Conservation (phyloP, 768 basidiomycete genomes). For the Rhizopogon vinicolor region DNA sequence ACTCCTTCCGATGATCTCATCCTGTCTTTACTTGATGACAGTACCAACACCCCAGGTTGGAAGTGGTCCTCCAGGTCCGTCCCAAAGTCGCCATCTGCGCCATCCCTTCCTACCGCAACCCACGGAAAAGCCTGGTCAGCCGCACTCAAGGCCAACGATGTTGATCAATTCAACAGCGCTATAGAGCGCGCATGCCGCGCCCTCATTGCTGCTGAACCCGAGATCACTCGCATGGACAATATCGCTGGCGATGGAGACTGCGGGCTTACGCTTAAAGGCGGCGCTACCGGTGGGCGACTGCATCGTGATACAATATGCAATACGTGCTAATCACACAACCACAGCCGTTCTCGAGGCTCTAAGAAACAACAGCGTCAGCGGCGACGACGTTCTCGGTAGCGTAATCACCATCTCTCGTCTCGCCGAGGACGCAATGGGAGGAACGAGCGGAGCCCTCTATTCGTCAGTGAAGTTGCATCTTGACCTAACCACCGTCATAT, state of each 20-base stretch:
- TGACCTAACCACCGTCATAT: not conserved
- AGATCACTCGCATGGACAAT: slow-evolving; percentile 88
- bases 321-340: slow-evolving; percentile 4
- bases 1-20: slow-evolving; percentile 39
- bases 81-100: slow-evolving; percentile 24
- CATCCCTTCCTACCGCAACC: slow-evolving; percentile 8
- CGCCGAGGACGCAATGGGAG: slow-evolving; percentile 85
- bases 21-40: slow-evolving; percentile 67
- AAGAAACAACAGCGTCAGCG: slow-evolving; percentile 49
- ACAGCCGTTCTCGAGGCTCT: slow-evolving; percentile 61
- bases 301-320: not conserved
- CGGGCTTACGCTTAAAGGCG: slow-evolving; percentile 65
- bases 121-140: slow-evolving; percentile 2
- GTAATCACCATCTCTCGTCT: slow-evolving; percentile 67
- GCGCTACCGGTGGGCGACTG: slow-evolving; percentile 54
- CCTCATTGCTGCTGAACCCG: slow-evolving; percentile 75
- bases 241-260: slow-evolving; percentile 91
- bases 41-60: slow-evolving; percentile 76
- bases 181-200: slow-evolving; percentile 59
- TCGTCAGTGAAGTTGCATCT: slow-evolving; percentile 50
- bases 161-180: slow-evolving; percentile 45
- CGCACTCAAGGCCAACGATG: slow-evolving; percentile 36
- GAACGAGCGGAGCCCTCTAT: slow-evolving; percentile 87
- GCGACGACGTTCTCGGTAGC: slow-evolving; percentile 59
- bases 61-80: slow-evolving; percentile 58